These are phyloP conservation scores for Stephania japonica DNA, from an alignment of 164 flowering plant genomes.

Conservation along the genomic window DNA sequence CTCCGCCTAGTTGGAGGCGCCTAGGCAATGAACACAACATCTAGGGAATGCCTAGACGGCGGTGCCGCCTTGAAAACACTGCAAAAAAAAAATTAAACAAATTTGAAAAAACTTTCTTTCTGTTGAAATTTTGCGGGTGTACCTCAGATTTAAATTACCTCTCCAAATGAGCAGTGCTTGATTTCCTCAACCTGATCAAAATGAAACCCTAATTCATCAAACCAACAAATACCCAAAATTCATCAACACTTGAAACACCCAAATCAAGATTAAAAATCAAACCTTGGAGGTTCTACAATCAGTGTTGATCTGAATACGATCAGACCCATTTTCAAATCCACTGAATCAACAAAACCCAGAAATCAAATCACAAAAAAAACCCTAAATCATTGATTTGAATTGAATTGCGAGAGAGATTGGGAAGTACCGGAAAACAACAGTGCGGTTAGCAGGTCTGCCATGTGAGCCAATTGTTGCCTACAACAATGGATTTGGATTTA, in stretches of 20 bases:
- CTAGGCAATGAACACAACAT: too few relatives aligned
- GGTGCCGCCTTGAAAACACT: too few relatives aligned
- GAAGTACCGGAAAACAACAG: constrained; percentile 77
- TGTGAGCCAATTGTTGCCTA: constrained; percentile 72
- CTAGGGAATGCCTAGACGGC: too few relatives aligned
- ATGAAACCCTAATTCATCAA: neutral
- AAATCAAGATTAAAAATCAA: neutral
- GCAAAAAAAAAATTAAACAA: too few relatives aligned
- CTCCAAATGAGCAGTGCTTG: constrained; percentile 59
- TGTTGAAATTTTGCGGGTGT: neutral
- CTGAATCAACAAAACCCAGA: constrained; percentile 30
- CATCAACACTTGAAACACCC: neutral
- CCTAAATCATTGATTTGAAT: neutral
- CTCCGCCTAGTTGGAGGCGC: too few relatives aligned
- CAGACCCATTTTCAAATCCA: constrained; percentile 61
- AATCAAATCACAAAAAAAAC: neutral
- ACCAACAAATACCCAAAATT: neutral
- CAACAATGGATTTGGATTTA: constrained; percentile 11
- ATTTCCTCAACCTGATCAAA: constrained; percentile 74
- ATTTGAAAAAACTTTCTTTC: too few relatives aligned
- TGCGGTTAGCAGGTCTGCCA: constrained; percentile 84
- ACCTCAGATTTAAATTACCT: constrained; percentile 47
- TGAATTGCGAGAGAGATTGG: constrained; percentile 6
- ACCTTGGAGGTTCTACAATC: constrained; percentile 78
- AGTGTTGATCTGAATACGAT: constrained; percentile 71